These are phyloP conservation scores for Aurantiochytrium sp. DNA, from an alignment of 108 stramenopile genomes.

Conservation along the genomic window DNA sequence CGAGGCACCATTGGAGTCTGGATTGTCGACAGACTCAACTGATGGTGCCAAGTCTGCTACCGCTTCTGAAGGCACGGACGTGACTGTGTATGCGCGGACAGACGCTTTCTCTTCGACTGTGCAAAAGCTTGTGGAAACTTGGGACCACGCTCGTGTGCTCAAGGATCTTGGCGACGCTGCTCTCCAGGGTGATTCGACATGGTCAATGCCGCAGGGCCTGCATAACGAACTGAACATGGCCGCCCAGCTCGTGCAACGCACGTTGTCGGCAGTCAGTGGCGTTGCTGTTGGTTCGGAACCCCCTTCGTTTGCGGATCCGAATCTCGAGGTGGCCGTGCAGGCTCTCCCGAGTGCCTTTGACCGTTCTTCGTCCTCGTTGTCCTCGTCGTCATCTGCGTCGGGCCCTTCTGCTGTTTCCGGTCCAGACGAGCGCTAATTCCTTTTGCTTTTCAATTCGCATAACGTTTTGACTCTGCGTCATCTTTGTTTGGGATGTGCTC, in stretches of 20 bases:
- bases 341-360: neutral
- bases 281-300: neutral
- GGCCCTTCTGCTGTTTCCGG: too few relatives aligned
- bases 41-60: too few relatives aligned
- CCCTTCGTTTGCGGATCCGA: neutral
- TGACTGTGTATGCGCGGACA: neutral
- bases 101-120: neutral
- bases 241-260: neutral
- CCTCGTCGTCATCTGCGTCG: too few relatives aligned
- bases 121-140: neutral
- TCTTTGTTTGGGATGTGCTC: too few relatives aligned
- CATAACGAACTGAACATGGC: neutral
- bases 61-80: neutral
- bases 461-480: too few relatives aligned
- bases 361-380: neutral
- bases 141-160: neutral
- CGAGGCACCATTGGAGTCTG: neutral
- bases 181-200: neutral
- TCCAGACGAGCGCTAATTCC: too few relatives aligned
- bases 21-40: neutral
- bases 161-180: neutral
- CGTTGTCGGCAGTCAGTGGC: neutral
- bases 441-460: too few relatives aligned
- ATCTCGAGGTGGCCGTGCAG: neutral
- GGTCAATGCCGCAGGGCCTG: neutral